Conservation (phyloP, 2,329 filamentous ascomycete species). For the Clonostachys solani region DNA sequence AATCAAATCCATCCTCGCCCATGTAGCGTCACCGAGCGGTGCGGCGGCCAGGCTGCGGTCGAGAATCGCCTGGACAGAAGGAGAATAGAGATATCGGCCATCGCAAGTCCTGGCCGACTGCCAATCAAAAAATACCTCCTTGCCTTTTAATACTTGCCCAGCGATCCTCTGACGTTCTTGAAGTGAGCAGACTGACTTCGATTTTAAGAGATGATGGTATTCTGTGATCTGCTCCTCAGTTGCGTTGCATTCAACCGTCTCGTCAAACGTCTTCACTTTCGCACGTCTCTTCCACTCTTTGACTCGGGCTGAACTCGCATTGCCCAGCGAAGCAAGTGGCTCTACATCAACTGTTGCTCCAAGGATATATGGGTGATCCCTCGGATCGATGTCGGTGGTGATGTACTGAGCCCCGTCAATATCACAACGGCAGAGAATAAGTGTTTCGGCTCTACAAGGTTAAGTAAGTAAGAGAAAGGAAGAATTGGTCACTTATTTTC, state of each 20-base stretch:
- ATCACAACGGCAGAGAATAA: slow-evolving; percentile 30
- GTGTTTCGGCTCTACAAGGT: slow-evolving; percentile 26
- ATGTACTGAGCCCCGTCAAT: slow-evolving; percentile 30
- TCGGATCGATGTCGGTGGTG: slow-evolving; percentile 23
- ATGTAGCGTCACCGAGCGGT: slow-evolving; percentile 28
- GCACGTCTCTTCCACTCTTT: slow-evolving; percentile 23
- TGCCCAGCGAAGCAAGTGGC: slow-evolving; percentile 2
- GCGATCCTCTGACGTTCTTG: slow-evolving; percentile 10
- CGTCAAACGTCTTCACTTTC: slow-evolving; percentile 23
- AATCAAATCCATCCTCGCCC: slow-evolving; percentile 25
- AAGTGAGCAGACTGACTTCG: too few species aligned
- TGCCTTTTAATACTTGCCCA: slow-evolving; percentile 11
- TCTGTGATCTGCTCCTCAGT: slow-evolving; percentile 14
- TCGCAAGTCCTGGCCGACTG: slow-evolving; percentile 22
- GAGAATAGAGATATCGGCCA: slow-evolving; percentile 27
- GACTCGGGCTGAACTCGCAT: slow-evolving; percentile 10
- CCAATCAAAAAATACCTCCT: slow-evolving; percentile 24
- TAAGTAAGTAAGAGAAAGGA: too few species aligned
- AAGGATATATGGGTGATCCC: slow-evolving; percentile 30
- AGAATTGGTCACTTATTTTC: too few species aligned
- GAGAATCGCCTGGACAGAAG: slow-evolving; percentile 19
- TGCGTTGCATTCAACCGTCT: slow-evolving; percentile 21
- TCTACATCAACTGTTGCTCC: slow-evolving; percentile 24
- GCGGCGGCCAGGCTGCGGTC: slow-evolving; percentile 24
- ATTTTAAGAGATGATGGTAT: too few species aligned